Evolutionary conservation across 2,329 filamentous ascomycete species (phyloP).

Genomic region (Trichoderma citrinoviride): DNA sequence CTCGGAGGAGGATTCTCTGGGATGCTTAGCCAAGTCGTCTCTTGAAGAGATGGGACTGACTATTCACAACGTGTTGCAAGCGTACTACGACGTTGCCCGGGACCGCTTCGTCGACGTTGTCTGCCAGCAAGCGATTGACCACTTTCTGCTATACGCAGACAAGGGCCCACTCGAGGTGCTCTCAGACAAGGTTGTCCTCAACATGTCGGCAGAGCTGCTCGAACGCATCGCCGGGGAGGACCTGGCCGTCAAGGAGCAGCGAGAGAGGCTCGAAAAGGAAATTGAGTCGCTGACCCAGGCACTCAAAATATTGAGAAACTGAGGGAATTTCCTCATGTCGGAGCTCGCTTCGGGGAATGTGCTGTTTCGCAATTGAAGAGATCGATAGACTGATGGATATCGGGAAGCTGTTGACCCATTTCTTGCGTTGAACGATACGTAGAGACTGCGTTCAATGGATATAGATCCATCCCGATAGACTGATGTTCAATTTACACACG

Average conservation of each 20-base stretch:
- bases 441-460: neutral
- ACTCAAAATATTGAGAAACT: slow-evolving; percentile 27
- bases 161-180: slow-evolving; percentile 54
- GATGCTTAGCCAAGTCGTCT: neutral
- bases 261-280: slow-evolving; percentile 43
- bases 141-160: slow-evolving; percentile 50
- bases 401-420: neutral
- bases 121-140: slow-evolving; percentile 55
- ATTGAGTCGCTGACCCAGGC: slow-evolving; percentile 45
- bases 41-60: slow-evolving; percentile 44
- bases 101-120: slow-evolving; percentile 64
- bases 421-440: neutral
- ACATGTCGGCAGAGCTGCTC: slow-evolving; percentile 48
- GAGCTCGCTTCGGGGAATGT: no score
- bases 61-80: slow-evolving; percentile 58
- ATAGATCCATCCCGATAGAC: no score
- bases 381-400: neutral
- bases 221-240: slow-evolving; percentile 57
- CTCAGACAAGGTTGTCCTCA: slow-evolving; percentile 48
- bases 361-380: no score
- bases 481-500: neutral
- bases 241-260: slow-evolving; percentile 27
- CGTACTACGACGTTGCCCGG: slow-evolving; percentile 61
- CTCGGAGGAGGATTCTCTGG: neutral
- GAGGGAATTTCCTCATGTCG: neutral